Conservation (phyloP, 192 early-diverging fungal species). For the Gigaspora rosea region DNA sequence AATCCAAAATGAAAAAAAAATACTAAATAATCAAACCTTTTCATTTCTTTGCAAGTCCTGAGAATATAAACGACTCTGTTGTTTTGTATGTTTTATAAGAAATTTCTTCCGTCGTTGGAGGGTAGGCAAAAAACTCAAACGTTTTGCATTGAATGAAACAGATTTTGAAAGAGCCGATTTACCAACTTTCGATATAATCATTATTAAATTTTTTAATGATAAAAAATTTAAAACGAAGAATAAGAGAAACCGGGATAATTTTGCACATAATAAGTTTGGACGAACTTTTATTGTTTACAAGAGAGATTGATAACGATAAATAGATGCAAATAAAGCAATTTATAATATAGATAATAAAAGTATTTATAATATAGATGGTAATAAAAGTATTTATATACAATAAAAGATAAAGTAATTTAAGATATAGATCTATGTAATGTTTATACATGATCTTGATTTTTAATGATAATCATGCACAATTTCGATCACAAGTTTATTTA, state of each 20-base stretch:
- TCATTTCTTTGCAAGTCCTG: conserved; percentile 7
- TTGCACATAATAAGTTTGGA: not conserved
- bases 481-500: too few relatives aligned
- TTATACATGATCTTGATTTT: too few relatives aligned
- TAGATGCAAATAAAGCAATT: too few relatives aligned
- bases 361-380: too few relatives aligned
- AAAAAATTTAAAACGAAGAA: not conserved
- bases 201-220: conserved; percentile 16
- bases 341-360: too few relatives aligned
- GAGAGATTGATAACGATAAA: too few relatives aligned
- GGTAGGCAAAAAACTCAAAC: not conserved
- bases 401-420: too few relatives aligned
- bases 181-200: conserved; percentile 25
- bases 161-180: not conserved
- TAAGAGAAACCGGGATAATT: not conserved
- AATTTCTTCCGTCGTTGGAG: not conserved
- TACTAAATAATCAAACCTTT: conserved; percentile 4
- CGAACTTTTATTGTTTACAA: too few relatives aligned
- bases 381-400: too few relatives aligned
- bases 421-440: too few relatives aligned
- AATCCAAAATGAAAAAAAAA: not conserved
- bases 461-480: too few relatives aligned
- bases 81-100: not conserved
- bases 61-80: conserved; percentile 10
- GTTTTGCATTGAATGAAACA: not conserved